Percentiles rank a stretch among this genome's conserved stretches.
These are phyloP conservation scores for Cytospora piceae DNA, from an alignment of 2,329 filamentous ascomycete genomes.

Conservation along the genomic window DNA sequence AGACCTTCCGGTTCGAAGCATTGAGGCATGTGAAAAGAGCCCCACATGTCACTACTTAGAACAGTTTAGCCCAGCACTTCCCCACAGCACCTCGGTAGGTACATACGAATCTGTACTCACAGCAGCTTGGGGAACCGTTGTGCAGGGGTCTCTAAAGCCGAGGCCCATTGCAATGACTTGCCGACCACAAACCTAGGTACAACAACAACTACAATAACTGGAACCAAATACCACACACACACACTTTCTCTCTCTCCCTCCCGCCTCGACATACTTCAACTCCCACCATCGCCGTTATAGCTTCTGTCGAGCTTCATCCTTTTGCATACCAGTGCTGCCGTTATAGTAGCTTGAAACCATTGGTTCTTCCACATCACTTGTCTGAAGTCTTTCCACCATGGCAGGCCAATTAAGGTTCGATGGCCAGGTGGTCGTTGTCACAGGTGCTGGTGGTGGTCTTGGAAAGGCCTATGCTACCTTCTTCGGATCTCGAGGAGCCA, in stretches of 20 bases:
- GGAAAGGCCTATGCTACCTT: conserved; percentile 85
- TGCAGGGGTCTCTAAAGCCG: conserved; percentile 25
- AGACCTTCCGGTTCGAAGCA: conserved; percentile 4
- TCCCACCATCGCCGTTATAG: neutral
- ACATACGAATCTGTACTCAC: neutral
- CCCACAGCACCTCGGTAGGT: conserved; percentile 28
- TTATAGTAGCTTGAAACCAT: neutral
- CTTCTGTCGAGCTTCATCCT: neutral
- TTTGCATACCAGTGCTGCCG: neutral
- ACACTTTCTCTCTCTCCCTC: neutral
- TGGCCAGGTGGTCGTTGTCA: conserved; percentile 87
- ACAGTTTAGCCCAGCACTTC: conserved; percentile 22
- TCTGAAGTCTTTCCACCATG: conserved; percentile 47
- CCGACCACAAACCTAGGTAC: conserved; percentile 22
- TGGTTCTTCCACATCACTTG: neutral
- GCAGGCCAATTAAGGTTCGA: conserved; percentile 75
- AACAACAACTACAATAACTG: too few relatives aligned
- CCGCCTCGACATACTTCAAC: neutral
- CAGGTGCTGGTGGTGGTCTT: conserved; percentile 80
- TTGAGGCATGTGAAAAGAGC: conserved; percentile 31
- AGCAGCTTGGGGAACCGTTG: conserved; percentile 17
- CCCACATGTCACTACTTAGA: conserved; percentile 1
- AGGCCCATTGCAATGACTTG: conserved; percentile 25
- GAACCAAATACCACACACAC: neutral
- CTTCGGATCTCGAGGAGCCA: conserved; percentile 83